Evolutionary conservation across 225 moss, liverwort and hornwort genomes (phyloP).

Genomic region (Sphagnum contortum): DNA sequence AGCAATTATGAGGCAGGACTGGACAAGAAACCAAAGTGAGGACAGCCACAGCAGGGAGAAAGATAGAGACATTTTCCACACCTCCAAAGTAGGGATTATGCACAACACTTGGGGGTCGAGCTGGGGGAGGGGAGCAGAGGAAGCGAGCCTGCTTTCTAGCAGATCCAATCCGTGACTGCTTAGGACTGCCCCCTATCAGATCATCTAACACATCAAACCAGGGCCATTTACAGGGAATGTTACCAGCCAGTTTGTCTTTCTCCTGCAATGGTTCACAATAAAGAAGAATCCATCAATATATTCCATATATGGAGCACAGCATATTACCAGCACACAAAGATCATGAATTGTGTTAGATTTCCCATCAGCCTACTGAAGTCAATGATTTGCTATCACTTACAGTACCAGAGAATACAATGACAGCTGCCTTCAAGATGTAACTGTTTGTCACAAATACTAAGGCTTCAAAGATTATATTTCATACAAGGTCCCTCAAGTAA

Average conservation of each 20-base stretch:
- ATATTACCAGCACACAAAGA: background rate
- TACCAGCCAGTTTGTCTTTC: conserved; percentile 53
- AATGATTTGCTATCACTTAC: no score
- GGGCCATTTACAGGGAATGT: conserved; percentile 61
- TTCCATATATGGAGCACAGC: background rate
- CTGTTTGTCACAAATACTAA: no score
- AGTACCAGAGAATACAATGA: no score
- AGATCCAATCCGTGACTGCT: conserved; percentile 55
- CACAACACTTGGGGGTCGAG: conserved; percentile 25
- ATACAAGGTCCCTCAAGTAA: no score
- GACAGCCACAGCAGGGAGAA: background rate
- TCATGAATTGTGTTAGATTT: background rate
- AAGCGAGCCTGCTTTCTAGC: conserved; percentile 51
- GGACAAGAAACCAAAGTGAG: background rate
- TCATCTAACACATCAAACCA: conserved; percentile 58
- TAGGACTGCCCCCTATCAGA: conserved; percentile 56
- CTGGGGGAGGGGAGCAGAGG: conserved; percentile 37
- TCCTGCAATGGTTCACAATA: conserved; percentile 19
- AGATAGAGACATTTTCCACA: conserved; percentile 5
- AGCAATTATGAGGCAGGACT: background rate
- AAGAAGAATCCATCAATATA: background rate
- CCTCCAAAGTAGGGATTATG: conserved; percentile 39
- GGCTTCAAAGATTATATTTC: no score
- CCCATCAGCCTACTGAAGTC: no score
- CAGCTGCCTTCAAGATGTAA: no score